Percentiles rank a stretch among this genome's conserved stretches.
phyloP scores from a whole-genome alignment of 2,329 filamentous ascomycete species.

The Pseudopithomyces chartarum region DNA sequence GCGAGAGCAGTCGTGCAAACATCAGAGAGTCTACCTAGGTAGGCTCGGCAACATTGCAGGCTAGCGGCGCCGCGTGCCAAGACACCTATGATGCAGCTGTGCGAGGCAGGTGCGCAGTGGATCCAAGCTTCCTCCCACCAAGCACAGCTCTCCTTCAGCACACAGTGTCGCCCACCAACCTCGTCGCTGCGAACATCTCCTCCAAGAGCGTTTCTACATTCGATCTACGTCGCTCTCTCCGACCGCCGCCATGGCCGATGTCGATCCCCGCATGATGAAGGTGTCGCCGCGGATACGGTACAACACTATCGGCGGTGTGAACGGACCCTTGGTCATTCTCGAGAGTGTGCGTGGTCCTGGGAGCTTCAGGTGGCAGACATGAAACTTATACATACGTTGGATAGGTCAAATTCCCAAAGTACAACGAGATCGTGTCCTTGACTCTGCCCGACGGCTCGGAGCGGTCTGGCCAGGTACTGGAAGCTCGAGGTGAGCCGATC shows the following conservation, averaged over 20 bases:
- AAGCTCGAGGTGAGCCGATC: conserved; percentile 79
- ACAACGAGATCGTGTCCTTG: conserved; percentile 96
- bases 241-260: conserved; percentile 43
- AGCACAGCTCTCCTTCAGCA: conserved; percentile 29
- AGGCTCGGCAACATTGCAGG: neutral
- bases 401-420: conserved; percentile 95
- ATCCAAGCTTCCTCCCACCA: conserved; percentile 36
- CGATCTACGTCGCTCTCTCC: conserved; percentile 20
- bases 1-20: neutral
- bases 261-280: conserved; percentile 57
- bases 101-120: conserved; percentile 10
- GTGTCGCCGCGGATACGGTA: conserved; percentile 81
- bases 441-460: conserved; percentile 94
- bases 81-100: conserved; percentile 11
- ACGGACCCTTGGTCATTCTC: conserved; percentile 95
- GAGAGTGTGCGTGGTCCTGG: conserved; percentile 74
- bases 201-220: conserved; percentile 18
- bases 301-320: conserved; percentile 98
- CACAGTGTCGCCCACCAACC: conserved; percentile 20
- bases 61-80: neutral
- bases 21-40: neutral
- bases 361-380: conserved; percentile 5
- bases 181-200: conserved; percentile 17
- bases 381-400: conserved; percentile 27
- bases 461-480: conserved; percentile 92